Evolutionary conservation across 495 filamentous ascomycete species (phyloP), one percentile per base, ranked within the genome.

Genomic region (Daldinia concentrica): DNA sequence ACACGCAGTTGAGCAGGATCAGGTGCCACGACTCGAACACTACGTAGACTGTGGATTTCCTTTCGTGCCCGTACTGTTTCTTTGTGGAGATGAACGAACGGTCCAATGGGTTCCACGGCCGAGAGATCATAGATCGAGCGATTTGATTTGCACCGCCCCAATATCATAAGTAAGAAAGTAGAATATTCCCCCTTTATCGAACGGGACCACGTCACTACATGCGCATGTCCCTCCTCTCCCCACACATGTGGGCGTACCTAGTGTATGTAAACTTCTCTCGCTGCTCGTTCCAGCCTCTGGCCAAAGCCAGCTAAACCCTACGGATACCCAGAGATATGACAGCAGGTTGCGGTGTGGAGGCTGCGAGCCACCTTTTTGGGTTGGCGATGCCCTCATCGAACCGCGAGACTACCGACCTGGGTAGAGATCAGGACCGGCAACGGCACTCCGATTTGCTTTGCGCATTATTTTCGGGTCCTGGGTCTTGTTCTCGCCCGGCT

Each of bases 1-100:
- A 78, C 76, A 78, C 76, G 76, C 76, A 78, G 76, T 78, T 66
- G 67, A 73, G 24, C 50, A 76, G 66, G 76, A 74, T 78, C 76
- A 78, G 76, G 76, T 78, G 76, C 74, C 69, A 73, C 66, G 71
- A 72, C 45, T 69, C 64, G 62, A 59, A 37, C 3, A 48, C 43
- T 48, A 48, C 43, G 43, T 48, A 48, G 43, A 48, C 43, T 22
- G 43, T 48, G 43, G 43, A 22, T 48, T 22, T 22, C 4, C 19
- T 24, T 22, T 19, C 6, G 17, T 48, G 19, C 43, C 43, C 43
- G 19, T 48, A 48, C 43, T 22, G 8, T 34, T 3, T 24, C 41
- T 2, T 19, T 59, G 63, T 71, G 64, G 59, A 60, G 62, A 52
- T 32, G 19, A 17, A 45, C 6, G 1, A 17, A 17, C 9, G 6